Conservation (phyloP, 345 rosid genomes). For the Gossypium raimondii region DNA sequence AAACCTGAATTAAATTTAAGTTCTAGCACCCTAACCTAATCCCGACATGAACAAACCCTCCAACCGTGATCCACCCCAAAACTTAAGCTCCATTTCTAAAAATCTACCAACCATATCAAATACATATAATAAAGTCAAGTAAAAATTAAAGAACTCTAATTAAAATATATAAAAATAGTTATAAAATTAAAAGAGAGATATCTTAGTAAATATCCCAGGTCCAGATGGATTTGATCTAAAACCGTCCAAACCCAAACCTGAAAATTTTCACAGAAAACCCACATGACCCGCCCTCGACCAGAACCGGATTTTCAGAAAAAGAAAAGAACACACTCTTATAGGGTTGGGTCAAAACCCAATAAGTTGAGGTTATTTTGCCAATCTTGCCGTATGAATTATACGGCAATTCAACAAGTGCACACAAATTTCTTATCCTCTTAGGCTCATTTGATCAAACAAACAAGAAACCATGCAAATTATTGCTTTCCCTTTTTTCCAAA, state of each 20-base stretch:
- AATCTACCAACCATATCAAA: background rate
- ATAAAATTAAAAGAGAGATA: background rate
- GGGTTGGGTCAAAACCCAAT: background rate
- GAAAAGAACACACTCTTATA: background rate
- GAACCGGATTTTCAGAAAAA: background rate
- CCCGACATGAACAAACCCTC: background rate
- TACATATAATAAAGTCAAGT: background rate
- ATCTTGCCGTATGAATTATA: background rate
- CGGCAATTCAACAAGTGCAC: background rate
- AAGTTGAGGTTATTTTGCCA: background rate
- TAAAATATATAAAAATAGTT: background rate
- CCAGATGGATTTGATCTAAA: background rate
- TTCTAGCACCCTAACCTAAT: background rate
- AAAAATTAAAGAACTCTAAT: background rate
- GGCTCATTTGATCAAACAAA: background rate
- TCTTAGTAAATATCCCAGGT: background rate
- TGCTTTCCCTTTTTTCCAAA: background rate
- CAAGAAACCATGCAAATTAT: background rate
- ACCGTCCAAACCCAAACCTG: background rate
- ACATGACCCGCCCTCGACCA: background rate
- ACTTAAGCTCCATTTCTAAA: background rate
- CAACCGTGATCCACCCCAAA: background rate
- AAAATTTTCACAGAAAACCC: background rate
- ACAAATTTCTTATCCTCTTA: background rate
- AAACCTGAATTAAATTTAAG: background rate